phyloP scores from a whole-genome alignment of 129 eudicot genomes.

The Lactuca saligna region DNA sequence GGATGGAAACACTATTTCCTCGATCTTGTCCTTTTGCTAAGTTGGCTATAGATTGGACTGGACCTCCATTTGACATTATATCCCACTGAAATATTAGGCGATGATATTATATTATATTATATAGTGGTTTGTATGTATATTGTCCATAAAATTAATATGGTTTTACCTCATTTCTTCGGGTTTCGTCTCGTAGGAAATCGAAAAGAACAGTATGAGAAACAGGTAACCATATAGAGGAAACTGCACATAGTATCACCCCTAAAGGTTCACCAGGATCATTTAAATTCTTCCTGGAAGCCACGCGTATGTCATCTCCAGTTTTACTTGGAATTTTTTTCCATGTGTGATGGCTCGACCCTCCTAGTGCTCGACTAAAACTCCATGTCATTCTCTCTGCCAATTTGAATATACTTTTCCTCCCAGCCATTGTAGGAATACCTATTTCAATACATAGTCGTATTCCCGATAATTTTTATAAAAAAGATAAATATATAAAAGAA shows the following conservation, averaged over 20 bases:
- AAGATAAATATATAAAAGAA: neutral
- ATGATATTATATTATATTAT: neutral
- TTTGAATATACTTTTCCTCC: slow-evolving; percentile 82
- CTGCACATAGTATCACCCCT: slow-evolving; percentile 85
- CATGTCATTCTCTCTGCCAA: slow-evolving; percentile 88
- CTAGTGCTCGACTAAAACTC: slow-evolving; percentile 76
- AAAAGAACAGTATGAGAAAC: slow-evolving; percentile 63
- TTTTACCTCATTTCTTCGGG: slow-evolving; percentile 68
- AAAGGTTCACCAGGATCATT: slow-evolving; percentile 86
- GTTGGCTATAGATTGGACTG: slow-evolving; percentile 62
- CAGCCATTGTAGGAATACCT: slow-evolving; percentile 85
- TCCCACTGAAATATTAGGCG: slow-evolving; percentile 70
- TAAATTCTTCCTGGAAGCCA: slow-evolving; percentile 79
- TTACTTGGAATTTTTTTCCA: slow-evolving; percentile 73
- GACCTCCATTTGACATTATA: slow-evolving; percentile 71
- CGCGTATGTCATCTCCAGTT: slow-evolving; percentile 81
- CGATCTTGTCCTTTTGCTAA: slow-evolving; percentile 84
- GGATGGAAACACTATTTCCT: slow-evolving; percentile 80
- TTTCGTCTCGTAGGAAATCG: slow-evolving; percentile 85
- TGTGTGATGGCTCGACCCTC: slow-evolving; percentile 71
- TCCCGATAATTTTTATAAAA: neutral
- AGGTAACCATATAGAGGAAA: slow-evolving; percentile 86
- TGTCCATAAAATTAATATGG: no score
- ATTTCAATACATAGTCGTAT: slow-evolving; percentile 6
- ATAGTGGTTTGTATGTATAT: no score